Base-by-base conservation (phyloP, 495 filamentous ascomycete genomes). In the Penicillium macrosclerotiorum region DNA sequence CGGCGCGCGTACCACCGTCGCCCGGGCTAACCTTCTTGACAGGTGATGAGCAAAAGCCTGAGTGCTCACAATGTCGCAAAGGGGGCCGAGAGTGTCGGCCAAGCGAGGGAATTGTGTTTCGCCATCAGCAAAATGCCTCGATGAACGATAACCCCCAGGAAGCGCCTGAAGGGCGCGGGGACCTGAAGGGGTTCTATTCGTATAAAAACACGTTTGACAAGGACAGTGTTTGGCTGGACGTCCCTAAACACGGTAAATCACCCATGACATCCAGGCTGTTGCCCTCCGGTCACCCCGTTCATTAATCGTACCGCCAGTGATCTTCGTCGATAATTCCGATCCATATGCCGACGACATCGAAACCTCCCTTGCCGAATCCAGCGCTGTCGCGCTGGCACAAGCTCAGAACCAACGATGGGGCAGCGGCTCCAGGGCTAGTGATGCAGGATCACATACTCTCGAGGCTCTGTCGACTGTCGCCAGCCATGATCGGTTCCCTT, bases 121-220 rank as follows among this genome's bases (percentile, higher is more conserved):
- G 83, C 26, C 83, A 86, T 62, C 83, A 86, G 53, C 83, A 86
- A 58, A 86, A 86, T 75, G 81, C 83, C 3, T 84, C 81, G 6
- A 82, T 86, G 81, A 86, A 85, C 45, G 70, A 74, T 6, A 49
- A 56, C 19, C 55, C 55, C 16, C 65, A 63, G 4, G 57, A 57
- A 11, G 60, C 73, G 5, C 63, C 63, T 11, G 67, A 64, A 44
- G 74, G 69, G 14, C 66, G 64, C 14, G 67, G 65, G 0, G 71
- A 62, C 44, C 63, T 86, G 44, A 77, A 76, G 39, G 77, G 79
- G n/a, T 86, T 85, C 57, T 86, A 83, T 57, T 80, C 78, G 23
- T 86, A 86, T 57, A 82, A 78, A 56, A 81, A 86, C 57, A 83
- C 82, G 2, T 86, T 86, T 52, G 72, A 76, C 42, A 72, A 78